phyloP scores from a whole-genome alignment of 225 moss, liverwort and hornwort species.

The Rhytidiadelphus loreus region DNA sequence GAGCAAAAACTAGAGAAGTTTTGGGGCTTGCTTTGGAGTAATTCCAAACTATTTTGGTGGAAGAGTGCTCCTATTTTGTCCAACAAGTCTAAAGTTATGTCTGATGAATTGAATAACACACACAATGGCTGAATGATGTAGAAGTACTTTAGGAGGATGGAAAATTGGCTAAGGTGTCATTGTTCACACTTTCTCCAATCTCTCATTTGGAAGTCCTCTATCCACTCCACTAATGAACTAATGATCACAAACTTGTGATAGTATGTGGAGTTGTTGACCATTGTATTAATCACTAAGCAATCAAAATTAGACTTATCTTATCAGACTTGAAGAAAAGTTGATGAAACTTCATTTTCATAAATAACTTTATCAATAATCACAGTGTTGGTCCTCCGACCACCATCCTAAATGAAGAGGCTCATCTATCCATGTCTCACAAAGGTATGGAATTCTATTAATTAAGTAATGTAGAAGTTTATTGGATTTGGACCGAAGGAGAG shows the following conservation, averaged over 20 bases:
- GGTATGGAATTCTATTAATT: not conserved
- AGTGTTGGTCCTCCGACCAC: not conserved
- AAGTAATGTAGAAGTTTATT: not conserved
- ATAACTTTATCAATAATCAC: not conserved
- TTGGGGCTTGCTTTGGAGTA: accelerated
- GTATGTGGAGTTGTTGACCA: not conserved
- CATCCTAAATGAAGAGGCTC: not conserved
- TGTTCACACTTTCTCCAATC: too few relatives aligned
- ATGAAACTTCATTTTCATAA: not conserved
- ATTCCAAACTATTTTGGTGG: accelerated
- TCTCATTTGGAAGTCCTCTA: not conserved
- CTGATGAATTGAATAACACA: accelerated
- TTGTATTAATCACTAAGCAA: not conserved
- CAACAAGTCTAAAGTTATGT: accelerated
- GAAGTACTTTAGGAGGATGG: not conserved
- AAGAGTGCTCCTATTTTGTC: accelerated
- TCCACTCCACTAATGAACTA: not conserved
- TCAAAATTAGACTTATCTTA: not conserved
- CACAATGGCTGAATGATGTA: accelerated
- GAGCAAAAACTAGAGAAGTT: not conserved
- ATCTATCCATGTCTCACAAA: not conserved
- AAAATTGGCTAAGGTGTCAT: not conserved
- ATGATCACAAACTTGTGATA: not conserved
- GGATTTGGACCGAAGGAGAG: accelerated
- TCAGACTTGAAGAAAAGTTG: not conserved